These are phyloP conservation scores for Auxenochlorella protothecoides DNA, from an alignment of 139 green algal species.

Conservation along the genomic window DNA sequence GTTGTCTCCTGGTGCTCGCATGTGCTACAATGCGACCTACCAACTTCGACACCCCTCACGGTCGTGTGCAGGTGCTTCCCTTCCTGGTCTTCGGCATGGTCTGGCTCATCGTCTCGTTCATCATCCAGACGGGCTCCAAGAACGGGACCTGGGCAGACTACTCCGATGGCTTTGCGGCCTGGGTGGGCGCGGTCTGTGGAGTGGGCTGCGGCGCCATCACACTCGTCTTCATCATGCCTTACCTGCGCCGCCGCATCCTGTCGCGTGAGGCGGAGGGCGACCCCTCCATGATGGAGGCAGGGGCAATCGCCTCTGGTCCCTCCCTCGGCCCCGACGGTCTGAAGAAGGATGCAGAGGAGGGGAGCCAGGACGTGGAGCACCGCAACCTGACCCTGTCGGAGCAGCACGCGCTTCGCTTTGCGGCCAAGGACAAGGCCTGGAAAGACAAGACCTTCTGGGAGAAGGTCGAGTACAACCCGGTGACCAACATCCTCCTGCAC, in stretches of 20 bases:
- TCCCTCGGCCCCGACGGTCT: neutral
- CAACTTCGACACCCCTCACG: neutral
- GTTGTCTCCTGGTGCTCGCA: neutral
- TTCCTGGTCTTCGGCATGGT: neutral
- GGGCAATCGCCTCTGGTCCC: too few relatives aligned
- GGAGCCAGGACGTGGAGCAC: neutral
- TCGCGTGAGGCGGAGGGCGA: neutral
- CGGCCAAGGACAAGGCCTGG: too few relatives aligned
- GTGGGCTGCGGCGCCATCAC: conserved; percentile 1
- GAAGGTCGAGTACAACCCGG: too few relatives aligned
- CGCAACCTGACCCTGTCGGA: too few relatives aligned
- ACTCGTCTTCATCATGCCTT: conserved; percentile 1
- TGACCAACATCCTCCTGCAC: too few relatives aligned
- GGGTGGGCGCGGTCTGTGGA: conserved; percentile 7
- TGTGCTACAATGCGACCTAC: neutral
- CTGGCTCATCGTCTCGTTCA: conserved; percentile 39
- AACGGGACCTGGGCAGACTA: conserved; percentile 17
- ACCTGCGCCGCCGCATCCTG: conserved; percentile 7
- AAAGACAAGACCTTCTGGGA: too few relatives aligned
- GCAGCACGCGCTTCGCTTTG: too few relatives aligned
- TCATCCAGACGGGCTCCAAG: conserved; percentile 44
- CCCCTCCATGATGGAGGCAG: neutral
- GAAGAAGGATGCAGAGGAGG: conserved; percentile 22
- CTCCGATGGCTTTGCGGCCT: conserved; percentile 1
- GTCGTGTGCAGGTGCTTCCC: neutral